Percentiles rank a stretch among this genome's conserved stretches.
Conservation (phyloP, 148 eudicot species). For the Persicaria maculosa region DNA sequence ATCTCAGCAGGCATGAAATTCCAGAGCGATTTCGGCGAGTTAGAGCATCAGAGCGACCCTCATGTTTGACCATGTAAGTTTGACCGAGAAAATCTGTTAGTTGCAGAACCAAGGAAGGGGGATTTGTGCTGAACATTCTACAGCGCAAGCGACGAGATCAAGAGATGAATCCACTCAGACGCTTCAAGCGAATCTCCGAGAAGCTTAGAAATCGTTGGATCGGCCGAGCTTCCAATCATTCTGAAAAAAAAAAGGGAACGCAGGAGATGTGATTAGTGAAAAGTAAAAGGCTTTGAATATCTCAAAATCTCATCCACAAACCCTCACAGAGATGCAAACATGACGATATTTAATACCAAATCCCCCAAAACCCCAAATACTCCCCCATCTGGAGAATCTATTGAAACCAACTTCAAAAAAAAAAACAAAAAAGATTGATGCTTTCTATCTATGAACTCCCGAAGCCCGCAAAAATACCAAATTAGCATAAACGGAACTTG, state of each 20-base stretch:
- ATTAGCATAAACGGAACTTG: background rate
- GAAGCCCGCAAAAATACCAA: background rate
- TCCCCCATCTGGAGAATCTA: conserved; percentile 7
- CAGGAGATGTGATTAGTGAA: conserved; percentile 11
- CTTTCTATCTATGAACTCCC: background rate
- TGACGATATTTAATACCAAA: background rate
- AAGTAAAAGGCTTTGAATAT: background rate
- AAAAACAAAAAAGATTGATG: background rate
- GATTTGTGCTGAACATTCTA: conserved; percentile 35
- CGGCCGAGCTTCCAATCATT: conserved; percentile 23
- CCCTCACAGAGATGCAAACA: background rate
- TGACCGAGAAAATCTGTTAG: conserved; percentile 22
- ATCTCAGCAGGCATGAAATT: conserved; percentile 22
- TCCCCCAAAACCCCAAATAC: conserved; percentile 4
- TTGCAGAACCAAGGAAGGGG: conserved; percentile 25
- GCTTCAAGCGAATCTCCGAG: background rate
- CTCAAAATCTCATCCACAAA: conserved; percentile 9
- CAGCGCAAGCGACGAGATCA: conserved; percentile 22
- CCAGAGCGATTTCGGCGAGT: conserved; percentile 23
- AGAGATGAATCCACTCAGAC: conserved; percentile 18
- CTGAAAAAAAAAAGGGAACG: conserved; percentile 26
- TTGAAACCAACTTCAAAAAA: background rate
- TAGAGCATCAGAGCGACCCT: conserved; percentile 22
- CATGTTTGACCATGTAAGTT: conserved; percentile 24
- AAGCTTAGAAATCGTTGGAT: conserved; percentile 23